Evolutionary conservation across 2,329 filamentous ascomycete species (phyloP).

Genomic region (Paraphaeosphaeria minitans): DNA sequence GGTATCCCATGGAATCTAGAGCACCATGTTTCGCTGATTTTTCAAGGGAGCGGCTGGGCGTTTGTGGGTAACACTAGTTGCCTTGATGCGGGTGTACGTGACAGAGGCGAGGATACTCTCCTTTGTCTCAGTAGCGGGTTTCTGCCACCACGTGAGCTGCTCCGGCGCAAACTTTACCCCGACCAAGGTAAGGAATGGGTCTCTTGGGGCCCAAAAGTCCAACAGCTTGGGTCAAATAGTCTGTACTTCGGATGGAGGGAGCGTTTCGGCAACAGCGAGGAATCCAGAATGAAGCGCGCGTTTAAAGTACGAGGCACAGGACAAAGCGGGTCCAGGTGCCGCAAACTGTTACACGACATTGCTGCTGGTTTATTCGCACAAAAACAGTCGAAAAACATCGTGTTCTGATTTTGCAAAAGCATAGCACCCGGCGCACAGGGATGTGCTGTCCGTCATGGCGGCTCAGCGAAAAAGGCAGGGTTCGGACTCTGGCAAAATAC

Average conservation of each 20-base stretch:
- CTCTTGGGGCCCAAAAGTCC: not conserved
- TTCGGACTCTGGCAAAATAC: not conserved
- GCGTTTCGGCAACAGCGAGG: not conserved
- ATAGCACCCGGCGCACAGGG: not conserved
- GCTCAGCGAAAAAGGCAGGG: not conserved
- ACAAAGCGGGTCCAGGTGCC: not conserved
- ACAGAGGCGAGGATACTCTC: not conserved
- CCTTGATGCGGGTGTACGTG: not conserved
- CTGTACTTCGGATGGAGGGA: not conserved
- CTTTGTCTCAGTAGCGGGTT: not conserved
- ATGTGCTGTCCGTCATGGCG: not conserved
- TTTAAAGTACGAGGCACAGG: not conserved
- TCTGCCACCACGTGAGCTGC: not conserved
- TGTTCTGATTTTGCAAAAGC: not conserved
- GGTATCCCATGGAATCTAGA: not conserved
- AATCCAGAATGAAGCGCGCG: not conserved
- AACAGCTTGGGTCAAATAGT: conserved; percentile 7
- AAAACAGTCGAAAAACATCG: conserved; percentile 1
- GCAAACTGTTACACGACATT: conserved; percentile 5
- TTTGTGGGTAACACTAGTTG: not conserved
- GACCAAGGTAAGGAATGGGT: not conserved
- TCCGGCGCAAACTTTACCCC: not conserved
- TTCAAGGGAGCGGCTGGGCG: not conserved
- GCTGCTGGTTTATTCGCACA: not conserved
- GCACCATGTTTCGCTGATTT: conserved; percentile 1